These are phyloP conservation scores for Sonneratia caseolaris DNA, from an alignment of 345 rosid species.

Conservation along the genomic window DNA sequence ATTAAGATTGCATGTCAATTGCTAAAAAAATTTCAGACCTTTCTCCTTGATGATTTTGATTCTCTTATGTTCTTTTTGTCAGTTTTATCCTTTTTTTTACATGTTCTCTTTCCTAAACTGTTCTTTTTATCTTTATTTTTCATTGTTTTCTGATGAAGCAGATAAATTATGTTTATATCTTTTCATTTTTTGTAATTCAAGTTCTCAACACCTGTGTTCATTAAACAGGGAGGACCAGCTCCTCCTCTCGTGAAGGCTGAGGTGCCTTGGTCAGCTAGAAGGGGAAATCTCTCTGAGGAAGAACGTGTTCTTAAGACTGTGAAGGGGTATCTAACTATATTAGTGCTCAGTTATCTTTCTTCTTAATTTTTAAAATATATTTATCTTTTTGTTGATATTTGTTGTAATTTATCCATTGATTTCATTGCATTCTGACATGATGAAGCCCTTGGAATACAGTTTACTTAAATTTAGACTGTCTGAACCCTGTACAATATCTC, in stretches of 20 bases:
- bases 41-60: neutral
- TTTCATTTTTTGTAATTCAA: neutral
- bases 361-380: too few relatives aligned
- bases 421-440: neutral
- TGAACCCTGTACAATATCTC: neutral
- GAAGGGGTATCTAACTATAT: constrained; percentile 53
- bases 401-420: neutral
- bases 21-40: neutral
- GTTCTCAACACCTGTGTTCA: neutral
- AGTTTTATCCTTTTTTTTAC: neutral
- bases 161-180: neutral
- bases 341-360: neutral
- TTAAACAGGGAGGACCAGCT: constrained; percentile 55
- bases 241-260: constrained; percentile 75
- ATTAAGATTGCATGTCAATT: neutral
- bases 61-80: neutral
- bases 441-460: neutral
- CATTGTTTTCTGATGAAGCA: neutral
- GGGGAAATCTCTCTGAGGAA: constrained; percentile 67
- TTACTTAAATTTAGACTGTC: neutral
- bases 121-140: neutral
- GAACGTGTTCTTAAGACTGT: constrained; percentile 79
- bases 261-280: constrained; percentile 83
- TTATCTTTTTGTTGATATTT: neutral
- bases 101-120: neutral